Evolutionary conservation across 1,284 basidiomycete genomes (phyloP).

Genomic region (Ceratobasidium sp.): DNA sequence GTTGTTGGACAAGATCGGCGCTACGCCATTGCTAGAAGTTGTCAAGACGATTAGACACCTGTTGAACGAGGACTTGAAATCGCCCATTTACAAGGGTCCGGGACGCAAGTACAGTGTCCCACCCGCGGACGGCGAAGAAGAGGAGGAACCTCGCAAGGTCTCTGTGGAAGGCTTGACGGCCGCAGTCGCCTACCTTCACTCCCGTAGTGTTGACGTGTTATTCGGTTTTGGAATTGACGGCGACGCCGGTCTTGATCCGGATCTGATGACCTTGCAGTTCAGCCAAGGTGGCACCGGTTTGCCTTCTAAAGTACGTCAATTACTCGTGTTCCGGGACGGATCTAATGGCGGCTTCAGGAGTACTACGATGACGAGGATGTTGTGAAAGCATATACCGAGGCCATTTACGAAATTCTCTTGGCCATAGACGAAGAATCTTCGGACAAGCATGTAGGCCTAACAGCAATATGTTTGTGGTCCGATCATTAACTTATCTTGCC

Average conservation of each 20-base stretch:
- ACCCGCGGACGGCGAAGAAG: conserved; percentile 3
- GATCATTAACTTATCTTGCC: neutral
- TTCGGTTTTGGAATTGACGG: conserved; percentile 86
- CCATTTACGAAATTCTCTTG: conserved; percentile 71
- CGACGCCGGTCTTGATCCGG: conserved; percentile 88
- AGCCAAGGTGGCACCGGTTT: conserved; percentile 84
- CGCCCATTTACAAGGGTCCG: conserved; percentile 36
- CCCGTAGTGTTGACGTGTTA: conserved; percentile 80
- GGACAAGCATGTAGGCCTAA: neutral
- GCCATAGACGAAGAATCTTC: conserved; percentile 57
- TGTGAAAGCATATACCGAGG: conserved; percentile 71
- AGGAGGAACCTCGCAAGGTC: conserved; percentile 23
- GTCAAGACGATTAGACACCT: conserved; percentile 63
- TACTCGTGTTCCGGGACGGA: neutral
- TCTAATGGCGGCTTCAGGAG: conserved; percentile 58
- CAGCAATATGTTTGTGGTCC: neutral
- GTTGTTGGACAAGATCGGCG: conserved; percentile 66
- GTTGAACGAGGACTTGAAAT: conserved; percentile 58
- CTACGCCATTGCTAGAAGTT: conserved; percentile 65
- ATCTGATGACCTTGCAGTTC: conserved; percentile 85
- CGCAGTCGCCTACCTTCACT: conserved; percentile 85
- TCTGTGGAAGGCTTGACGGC: conserved; percentile 64
- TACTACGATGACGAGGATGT: conserved; percentile 87
- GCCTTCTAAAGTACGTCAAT: conserved; percentile 73
- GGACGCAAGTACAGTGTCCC: conserved; percentile 33